Conservation (phyloP, 2,329 filamentous ascomycete species). For the Blumeriella jaapii region DNA sequence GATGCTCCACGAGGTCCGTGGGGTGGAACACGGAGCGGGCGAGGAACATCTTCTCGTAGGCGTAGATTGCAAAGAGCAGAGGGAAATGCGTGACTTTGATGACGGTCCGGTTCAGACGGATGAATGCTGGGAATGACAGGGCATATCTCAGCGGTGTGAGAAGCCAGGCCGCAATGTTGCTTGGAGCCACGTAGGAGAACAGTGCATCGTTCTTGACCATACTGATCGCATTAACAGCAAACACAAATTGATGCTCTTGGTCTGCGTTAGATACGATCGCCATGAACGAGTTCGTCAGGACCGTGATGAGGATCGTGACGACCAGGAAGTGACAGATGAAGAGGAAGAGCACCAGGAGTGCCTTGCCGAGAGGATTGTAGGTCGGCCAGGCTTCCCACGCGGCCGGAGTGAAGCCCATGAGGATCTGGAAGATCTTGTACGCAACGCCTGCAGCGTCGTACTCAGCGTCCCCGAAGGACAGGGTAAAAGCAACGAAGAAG, state of each 20-base stretch:
- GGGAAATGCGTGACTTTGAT: conserved; percentile 90
- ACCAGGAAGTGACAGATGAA: conserved; percentile 94
- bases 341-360: conserved; percentile 68
- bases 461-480: conserved; percentile 60
- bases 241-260: conserved; percentile 85
- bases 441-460: conserved; percentile 65
- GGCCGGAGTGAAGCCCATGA: conserved; percentile 93
- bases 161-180: conserved; percentile 85
- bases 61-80: conserved; percentile 72
- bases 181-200: conserved; percentile 86
- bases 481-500: conserved; percentile 88
- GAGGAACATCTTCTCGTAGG: conserved; percentile 75
- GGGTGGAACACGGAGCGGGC: conserved; percentile 68
- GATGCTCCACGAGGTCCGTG: conserved; percentile 70
- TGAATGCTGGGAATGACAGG: conserved; percentile 70
- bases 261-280: conserved; percentile 86
- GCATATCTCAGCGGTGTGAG: conserved; percentile 72
- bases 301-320: conserved; percentile 87
- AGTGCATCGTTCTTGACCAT: conserved; percentile 98
- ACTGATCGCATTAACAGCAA: conserved; percentile 92
- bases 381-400: conserved; percentile 75
- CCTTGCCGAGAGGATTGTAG: conserved; percentile 69
- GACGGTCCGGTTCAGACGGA: conserved; percentile 76
- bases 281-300: conserved; percentile 96
- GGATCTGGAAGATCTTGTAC: conserved; percentile 82